Percentiles rank a stretch among this genome's conserved stretches.
These are phyloP conservation scores for Aristolochia fimbriata DNA, from an alignment of 164 flowering plant genomes.

Conservation along the genomic window DNA sequence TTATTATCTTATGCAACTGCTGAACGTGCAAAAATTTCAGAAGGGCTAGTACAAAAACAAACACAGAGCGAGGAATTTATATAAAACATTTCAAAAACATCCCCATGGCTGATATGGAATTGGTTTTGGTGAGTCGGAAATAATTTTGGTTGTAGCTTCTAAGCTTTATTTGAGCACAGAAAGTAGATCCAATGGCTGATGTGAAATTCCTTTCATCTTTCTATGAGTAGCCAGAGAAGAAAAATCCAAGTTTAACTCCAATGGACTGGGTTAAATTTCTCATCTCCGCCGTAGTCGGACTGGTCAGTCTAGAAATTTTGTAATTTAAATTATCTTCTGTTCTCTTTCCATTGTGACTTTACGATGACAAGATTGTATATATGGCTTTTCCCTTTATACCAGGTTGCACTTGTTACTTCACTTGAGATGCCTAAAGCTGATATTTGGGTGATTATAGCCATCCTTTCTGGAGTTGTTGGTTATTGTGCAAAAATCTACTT, in stretches of 20 bases:
- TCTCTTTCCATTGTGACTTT: slow-evolving; percentile 1
- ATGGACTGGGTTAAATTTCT: slow-evolving; percentile 97
- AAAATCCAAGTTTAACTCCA: slow-evolving; percentile 91
- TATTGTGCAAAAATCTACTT: slow-evolving; percentile 94
- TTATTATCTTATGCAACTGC: neutral
- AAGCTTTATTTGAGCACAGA: neutral
- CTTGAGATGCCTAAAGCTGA: slow-evolving; percentile 72
- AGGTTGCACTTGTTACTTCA: slow-evolving; percentile 79
- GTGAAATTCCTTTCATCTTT: slow-evolving; percentile 9
- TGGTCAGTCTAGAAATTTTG: slow-evolving; percentile 33
- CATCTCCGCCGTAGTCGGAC: slow-evolving; percentile 72
- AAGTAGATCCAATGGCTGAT: slow-evolving; percentile 1
- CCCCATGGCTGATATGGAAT: slow-evolving; percentile 99
- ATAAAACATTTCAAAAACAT: slow-evolving; percentile 93
- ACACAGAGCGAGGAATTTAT: slow-evolving; percentile 52
- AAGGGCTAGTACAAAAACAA: slow-evolving; percentile 46
- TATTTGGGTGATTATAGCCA: slow-evolving; percentile 69
- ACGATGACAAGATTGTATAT: neutral
- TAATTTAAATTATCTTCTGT: slow-evolving; percentile 15
- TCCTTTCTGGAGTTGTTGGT: slow-evolving; percentile 70
- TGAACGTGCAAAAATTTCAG: slow-evolving; percentile 23
- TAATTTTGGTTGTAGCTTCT: neutral
- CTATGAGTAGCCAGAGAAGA: slow-evolving; percentile 74
- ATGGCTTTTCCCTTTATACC: slow-evolving; percentile 9
- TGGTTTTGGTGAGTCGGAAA: slow-evolving; percentile 63